Percentiles rank a stretch among this genome's conserved stretches.
Evolutionary conservation across 164 flowering plant genomes (phyloP).

Genomic region (Protea cynaroides): DNA sequence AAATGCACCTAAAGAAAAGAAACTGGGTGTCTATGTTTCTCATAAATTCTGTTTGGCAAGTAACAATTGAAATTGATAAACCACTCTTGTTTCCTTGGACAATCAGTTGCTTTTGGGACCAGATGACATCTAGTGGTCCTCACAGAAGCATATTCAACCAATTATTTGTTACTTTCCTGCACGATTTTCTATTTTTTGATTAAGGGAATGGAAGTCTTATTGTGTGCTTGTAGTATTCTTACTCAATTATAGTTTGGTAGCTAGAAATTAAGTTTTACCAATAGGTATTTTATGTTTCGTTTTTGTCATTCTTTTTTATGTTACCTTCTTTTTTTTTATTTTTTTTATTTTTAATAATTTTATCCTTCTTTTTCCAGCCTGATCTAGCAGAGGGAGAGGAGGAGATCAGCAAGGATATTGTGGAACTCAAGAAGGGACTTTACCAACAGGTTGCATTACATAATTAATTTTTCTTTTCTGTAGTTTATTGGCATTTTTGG

Average conservation of each 20-base stretch:
- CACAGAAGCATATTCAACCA: no score
- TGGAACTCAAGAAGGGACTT: slow-evolving; percentile 41
- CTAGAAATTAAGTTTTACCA: not conserved
- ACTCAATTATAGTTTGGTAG: not conserved
- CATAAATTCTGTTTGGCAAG: no score
- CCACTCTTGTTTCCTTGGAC: no score
- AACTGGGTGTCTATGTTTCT: no score
- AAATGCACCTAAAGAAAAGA: no score
- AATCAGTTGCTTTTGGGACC: no score
- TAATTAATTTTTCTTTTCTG: not conserved
- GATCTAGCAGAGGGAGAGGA: slow-evolving; percentile 75
- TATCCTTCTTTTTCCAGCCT: slow-evolving; percentile 45
- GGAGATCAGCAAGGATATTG: slow-evolving; percentile 44
- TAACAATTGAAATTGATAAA: no score
- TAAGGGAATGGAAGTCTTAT: not conserved
- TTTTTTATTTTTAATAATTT: not conserved
- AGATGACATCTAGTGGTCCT: no score
- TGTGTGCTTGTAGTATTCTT: not conserved
- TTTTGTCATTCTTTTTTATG: no score
- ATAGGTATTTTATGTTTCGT: not conserved
- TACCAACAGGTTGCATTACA: slow-evolving; percentile 44
- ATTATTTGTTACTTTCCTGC: not conserved
- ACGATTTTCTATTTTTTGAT: not conserved
- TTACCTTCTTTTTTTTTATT: not conserved
- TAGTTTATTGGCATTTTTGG: not conserved